phyloP scores from a whole-genome alignment of 2,329 filamentous ascomycete genomes.

The Parastagonospora avenae region DNA sequence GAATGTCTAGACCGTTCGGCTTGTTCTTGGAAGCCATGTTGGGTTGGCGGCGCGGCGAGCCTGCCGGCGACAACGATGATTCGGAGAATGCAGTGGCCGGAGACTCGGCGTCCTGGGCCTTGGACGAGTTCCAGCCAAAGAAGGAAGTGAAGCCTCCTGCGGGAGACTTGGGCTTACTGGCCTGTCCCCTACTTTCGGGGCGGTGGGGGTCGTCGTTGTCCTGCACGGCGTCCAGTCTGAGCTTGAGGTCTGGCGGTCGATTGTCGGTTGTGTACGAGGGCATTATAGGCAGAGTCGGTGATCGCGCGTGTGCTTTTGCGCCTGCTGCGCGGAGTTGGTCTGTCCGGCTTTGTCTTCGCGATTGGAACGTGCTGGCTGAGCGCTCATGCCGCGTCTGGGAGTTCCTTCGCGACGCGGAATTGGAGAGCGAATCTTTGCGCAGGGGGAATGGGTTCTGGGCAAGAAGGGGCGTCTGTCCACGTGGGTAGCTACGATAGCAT shows the following conservation, averaged over 20 bases:
- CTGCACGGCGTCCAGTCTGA: slow-evolving; percentile 44
- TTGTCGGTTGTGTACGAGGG: slow-evolving; percentile 36
- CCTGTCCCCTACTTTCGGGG: slow-evolving; percentile 27
- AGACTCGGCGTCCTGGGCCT: slow-evolving; percentile 61
- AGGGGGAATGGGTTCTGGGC: slow-evolving; percentile 29
- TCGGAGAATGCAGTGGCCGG: slow-evolving; percentile 68
- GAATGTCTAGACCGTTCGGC: slow-evolving; percentile 57
- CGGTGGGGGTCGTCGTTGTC: slow-evolving; percentile 44
- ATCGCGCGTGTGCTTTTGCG: slow-evolving; percentile 34
- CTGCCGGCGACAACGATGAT: slow-evolving; percentile 62
- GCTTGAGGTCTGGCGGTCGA: slow-evolving; percentile 37
- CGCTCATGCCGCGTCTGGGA: slow-evolving; percentile 43
- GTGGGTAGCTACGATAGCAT: slow-evolving; percentile 36
- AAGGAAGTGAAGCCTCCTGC: slow-evolving; percentile 65
- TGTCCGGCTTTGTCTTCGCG: slow-evolving; percentile 31
- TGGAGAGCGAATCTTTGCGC: slow-evolving; percentile 27
- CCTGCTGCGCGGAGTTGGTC: slow-evolving; percentile 29
- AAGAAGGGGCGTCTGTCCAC: slow-evolving; percentile 40
- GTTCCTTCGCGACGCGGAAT: slow-evolving; percentile 13
- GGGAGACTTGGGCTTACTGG: slow-evolving; percentile 51
- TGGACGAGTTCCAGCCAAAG: slow-evolving; percentile 68
- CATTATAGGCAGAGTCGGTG: slow-evolving; percentile 48
- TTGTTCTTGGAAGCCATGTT: slow-evolving; percentile 37
- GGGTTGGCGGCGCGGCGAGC: slow-evolving; percentile 54
- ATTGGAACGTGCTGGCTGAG: slow-evolving; percentile 40